Conservation (phyloP, 225 moss, liverwort and hornwort species). For the Bryum argenteum region DNA sequence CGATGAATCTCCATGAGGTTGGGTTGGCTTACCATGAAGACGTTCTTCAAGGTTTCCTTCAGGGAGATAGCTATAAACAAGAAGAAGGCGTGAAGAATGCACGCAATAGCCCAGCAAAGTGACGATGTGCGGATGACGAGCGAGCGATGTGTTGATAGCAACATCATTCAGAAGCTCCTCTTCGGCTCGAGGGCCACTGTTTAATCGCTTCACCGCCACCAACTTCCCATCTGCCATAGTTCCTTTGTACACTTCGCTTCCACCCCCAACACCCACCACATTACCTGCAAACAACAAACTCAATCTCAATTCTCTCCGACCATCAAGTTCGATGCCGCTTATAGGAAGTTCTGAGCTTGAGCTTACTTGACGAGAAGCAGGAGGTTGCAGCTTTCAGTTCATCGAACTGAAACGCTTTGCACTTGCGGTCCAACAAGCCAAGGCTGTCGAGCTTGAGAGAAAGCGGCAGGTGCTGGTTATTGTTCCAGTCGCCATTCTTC, state of each 20-base stretch:
- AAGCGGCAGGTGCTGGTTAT: slow-evolving; percentile 11
- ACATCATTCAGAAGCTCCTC: slow-evolving; percentile 59
- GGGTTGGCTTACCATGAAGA: slow-evolving; percentile 49
- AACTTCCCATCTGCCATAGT: slow-evolving; percentile 39
- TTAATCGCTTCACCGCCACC: slow-evolving; percentile 59
- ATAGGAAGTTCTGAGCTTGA: not conserved
- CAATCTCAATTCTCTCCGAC: not conserved
- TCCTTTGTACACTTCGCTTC: slow-evolving; percentile 59
- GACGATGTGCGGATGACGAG: slow-evolving; percentile 47
- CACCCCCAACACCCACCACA: slow-evolving; percentile 58
- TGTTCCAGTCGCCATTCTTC: not conserved
- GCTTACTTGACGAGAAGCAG: slow-evolving; percentile 41
- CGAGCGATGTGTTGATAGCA: slow-evolving; percentile 43
- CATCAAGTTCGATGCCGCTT: too few species aligned
- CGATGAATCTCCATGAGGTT: not conserved
- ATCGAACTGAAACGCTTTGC: slow-evolving; percentile 23
- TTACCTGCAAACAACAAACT: slow-evolving; percentile 35
- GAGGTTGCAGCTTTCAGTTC: slow-evolving; percentile 48
- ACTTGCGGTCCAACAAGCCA: slow-evolving; percentile 28
- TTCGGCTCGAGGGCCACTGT: slow-evolving; percentile 40
- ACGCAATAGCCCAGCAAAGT: slow-evolving; percentile 51
- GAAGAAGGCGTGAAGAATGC: slow-evolving; percentile 32
- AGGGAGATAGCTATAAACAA: slow-evolving; percentile 49
- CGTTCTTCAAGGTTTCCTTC: slow-evolving; percentile 63
- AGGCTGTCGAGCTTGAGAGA: slow-evolving; percentile 30